Percentiles rank a stretch among this genome's conserved stretches.
Evolutionary conservation across 2,329 filamentous ascomycete genomes (phyloP).

Genomic region (Talaromyces verruculosus): DNA sequence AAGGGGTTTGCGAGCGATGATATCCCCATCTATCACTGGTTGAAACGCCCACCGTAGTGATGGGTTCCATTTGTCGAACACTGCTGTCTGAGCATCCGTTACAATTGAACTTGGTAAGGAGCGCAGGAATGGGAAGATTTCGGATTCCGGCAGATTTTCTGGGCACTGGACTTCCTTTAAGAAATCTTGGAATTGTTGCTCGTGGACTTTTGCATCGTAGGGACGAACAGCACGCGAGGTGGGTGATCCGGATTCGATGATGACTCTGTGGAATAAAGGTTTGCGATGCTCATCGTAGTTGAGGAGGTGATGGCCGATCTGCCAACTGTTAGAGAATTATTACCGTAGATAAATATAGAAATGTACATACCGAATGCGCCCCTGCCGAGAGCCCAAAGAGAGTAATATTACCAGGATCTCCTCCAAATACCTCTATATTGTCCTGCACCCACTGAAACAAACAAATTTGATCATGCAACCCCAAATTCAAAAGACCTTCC

Average conservation of each 20-base stretch:
- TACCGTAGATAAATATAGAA: no score
- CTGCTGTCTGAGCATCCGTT: constrained; percentile 41
- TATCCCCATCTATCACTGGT: constrained; percentile 63
- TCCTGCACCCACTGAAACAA: constrained; percentile 75
- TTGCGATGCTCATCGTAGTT: constrained; percentile 31
- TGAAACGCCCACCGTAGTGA: constrained; percentile 62
- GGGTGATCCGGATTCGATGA: constrained; percentile 50
- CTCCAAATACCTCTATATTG: constrained; percentile 51
- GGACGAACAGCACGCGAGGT: constrained; percentile 50
- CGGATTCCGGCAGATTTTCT: constrained; percentile 26
- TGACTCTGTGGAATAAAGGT: constrained; percentile 47
- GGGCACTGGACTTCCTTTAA: constrained; percentile 38
- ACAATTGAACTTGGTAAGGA: constrained; percentile 38
- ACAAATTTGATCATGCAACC: constrained; percentile 69
- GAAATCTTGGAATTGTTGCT: constrained; percentile 48
- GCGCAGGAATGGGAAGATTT: constrained; percentile 47
- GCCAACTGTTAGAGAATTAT: background rate
- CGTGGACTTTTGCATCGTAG: constrained; percentile 43
- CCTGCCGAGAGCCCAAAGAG: constrained; percentile 75
- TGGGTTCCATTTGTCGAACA: constrained; percentile 50
- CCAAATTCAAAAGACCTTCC: constrained; percentile 55
- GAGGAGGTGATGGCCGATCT: constrained; percentile 69
- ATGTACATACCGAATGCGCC: constrained; percentile 9
- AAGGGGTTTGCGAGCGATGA: constrained; percentile 60
- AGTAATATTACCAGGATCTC: constrained; percentile 74